Base-by-base conservation (phyloP, 805 yeast genomes). In the Danielozyma ontarioensis region DNA sequence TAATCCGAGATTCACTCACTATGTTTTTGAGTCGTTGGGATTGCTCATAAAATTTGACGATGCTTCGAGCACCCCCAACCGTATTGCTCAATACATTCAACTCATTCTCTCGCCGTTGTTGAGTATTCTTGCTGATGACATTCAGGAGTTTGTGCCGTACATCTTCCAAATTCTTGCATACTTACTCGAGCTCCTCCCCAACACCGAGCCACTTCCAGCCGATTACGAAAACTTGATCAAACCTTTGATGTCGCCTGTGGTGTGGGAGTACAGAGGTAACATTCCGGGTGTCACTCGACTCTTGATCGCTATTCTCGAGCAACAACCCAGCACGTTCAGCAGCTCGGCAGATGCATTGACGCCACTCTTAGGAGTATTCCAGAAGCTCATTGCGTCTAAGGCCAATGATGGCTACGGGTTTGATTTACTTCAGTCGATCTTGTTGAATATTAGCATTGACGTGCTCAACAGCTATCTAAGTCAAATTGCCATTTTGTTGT, bases 321-420 rank as follows among this genome's bases (percentile, higher is more conserved):
- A 72, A 29, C 71, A 70, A 31, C 64, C 74, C 2, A 30, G 50
- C 2, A 50, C 58, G 2, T 72, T 74, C 41, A 58, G 61, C 3
- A 43, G 50, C 13, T 49, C 50, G 15, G 60, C 42, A 5, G 53
- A 49, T 18, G 66, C 43, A 48, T 55, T 87, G 27, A 74, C 83
- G 23, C 95, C 97, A 3, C 74, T 93, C 19, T 65, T 93, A 26
- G 99, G 99, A 25, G 95, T 93, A n/a, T 94, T 86, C 68, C 98
- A 94, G 62, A 87, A 89, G 55, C 67, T 93, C 44, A 77, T 93
- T 32, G 78, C 96, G 1, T 86, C 97, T 0, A 83, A 82, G 44
- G 72, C 78, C 12, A 82, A 87, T 48, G 97, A 93, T 48, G 61
- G 62, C 25, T 72, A 77, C 48, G 97, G 97, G 2, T 83, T 93